A percentile compares a stretch with the other conserved stretches of the same genome.
phyloP scores from a whole-genome alignment of 2,329 filamentous ascomycete species.

The Eutypella sp. region DNA sequence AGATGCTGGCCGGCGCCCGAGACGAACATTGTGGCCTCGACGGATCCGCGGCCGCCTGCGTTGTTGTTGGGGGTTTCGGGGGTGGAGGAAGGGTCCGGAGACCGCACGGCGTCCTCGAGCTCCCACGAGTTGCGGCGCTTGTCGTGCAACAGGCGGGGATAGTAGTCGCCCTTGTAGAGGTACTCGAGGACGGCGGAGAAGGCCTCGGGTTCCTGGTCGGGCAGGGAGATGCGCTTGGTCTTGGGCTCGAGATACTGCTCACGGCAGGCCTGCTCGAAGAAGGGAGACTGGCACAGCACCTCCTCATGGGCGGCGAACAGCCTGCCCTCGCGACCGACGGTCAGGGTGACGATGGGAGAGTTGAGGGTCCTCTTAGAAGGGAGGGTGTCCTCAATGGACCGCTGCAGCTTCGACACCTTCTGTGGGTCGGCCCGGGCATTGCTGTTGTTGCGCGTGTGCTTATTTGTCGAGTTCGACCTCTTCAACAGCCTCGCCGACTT shows the following conservation, averaged over 20 bases:
- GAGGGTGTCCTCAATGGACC: conserved; percentile 59
- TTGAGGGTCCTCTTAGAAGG: conserved; percentile 32
- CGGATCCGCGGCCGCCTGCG: conserved; percentile 36
- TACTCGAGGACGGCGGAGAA: conserved; percentile 94
- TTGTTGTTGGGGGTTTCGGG: conserved; percentile 25
- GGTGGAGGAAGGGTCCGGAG: conserved; percentile 28
- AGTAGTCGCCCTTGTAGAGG: conserved; percentile 96
- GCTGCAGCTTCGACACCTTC: conserved; percentile 81
- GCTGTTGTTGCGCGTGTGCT: conserved; percentile 25
- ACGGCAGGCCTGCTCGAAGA: conserved; percentile 69
- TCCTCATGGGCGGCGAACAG: conserved; percentile 95
- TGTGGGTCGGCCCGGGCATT: conserved; percentile 64
- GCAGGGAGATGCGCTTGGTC: conserved; percentile 73
- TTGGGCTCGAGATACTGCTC: conserved; percentile 68
- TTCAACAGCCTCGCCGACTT: conserved; percentile 75
- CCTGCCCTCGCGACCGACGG: conserved; percentile 77
- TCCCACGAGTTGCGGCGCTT: conserved; percentile 83
- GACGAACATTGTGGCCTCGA: conserved; percentile 75
- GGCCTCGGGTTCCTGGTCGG: conserved; percentile 79
- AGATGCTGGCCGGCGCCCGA: conserved; percentile 68
- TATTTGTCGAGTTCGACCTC: conserved; percentile 49
- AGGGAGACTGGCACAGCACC: conserved; percentile 79
- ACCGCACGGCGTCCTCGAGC: conserved; percentile 64
- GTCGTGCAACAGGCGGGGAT: conserved; percentile 81
- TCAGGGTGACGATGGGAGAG: conserved; percentile 79